A percentile compares a stretch with the other conserved stretches of the same genome.
Conservation (phyloP, 208 protist genomes). For the Phytomonas sp. region DNA sequence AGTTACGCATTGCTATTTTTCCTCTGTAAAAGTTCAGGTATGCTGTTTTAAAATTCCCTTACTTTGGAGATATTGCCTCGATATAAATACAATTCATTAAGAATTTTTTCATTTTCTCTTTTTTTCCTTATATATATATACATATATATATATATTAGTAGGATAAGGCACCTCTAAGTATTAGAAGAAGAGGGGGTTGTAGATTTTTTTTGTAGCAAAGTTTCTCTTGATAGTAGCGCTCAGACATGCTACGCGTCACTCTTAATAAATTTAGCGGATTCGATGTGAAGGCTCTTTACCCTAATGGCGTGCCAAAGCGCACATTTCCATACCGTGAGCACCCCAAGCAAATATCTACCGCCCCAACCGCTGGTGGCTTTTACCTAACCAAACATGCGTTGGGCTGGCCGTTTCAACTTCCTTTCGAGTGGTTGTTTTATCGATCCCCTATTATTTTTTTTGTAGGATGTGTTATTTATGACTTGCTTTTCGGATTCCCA, state of each 20-base stretch:
- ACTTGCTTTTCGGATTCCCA: slow-evolving; percentile 78
- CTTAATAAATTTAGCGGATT: slow-evolving; percentile 50
- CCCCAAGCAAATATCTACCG: slow-evolving; percentile 74
- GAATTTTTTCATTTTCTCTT: slow-evolving; percentile 10
- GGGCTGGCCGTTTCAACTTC: slow-evolving; percentile 83
- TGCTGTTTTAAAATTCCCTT: neutral
- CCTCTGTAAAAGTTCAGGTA: neutral
- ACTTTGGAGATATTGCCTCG: neutral
- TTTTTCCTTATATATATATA: slow-evolving; percentile 6
- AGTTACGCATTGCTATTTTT: neutral
- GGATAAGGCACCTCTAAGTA: neutral
- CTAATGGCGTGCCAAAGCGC: slow-evolving; percentile 79
- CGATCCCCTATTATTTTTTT: slow-evolving; percentile 63
- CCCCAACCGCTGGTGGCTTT: slow-evolving; percentile 75
- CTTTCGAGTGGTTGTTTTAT: slow-evolving; percentile 88
- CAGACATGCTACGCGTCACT: slow-evolving; percentile 56
- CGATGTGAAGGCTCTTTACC: slow-evolving; percentile 71
- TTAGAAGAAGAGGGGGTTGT: neutral
- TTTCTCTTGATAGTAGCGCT: slow-evolving; percentile 8
- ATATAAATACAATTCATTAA: neutral
- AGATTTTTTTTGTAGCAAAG: slow-evolving; percentile 4
- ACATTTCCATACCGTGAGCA: slow-evolving; percentile 85
- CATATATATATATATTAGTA: neutral
- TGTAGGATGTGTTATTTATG: slow-evolving; percentile 60
- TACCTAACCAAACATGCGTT: slow-evolving; percentile 80